Base-by-base conservation (phyloP, 2,329 filamentous ascomycete genomes). In the Hypomyces rosellus region DNA sequence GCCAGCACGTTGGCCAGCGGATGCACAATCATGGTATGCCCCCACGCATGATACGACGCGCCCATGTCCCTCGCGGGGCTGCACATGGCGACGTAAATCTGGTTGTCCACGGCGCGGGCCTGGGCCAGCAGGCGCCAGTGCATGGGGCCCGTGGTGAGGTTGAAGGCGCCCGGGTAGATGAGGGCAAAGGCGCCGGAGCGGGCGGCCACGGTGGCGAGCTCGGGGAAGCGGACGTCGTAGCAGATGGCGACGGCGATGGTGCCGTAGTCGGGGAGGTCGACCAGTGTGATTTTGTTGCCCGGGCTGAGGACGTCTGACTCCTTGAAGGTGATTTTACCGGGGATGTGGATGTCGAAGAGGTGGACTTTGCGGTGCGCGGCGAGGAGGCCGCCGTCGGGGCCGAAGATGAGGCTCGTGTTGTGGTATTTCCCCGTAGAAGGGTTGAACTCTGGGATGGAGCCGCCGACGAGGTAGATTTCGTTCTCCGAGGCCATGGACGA, bases 301-400 rank as follows among this genome's bases (percentile, higher is more conserved):
- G 92, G 84, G 18, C 81, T 86, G 34, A 99, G 78, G 37, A 96
- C 89, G 55, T 96, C 91, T 48, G 85, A 90, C 71, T 99, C 93
- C 56, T 81, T 81, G 72, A 99, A 99, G 12, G 74, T 85, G 67
- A 99, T 96, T 73, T 91, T 91, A 55, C 90, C 92, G 1, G 93
- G 93, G 56, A 99, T 97, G 67, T 95, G 86, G 61, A 99, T 99
- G 70, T 97, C 93, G 69, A 99, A 99, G 40, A 99, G 78, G 70
- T 99, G 93, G 40, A 93, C 84, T 73, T 99, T 99, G 60, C 93
- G 82, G 68, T 97, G 91, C 2, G 84, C 88, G 5, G 84, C 89
- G n/a, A 99, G 76, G 45, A 96, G 75, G n/a, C 77, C 67, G 4
- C 93, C 93, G 9, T 77, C 72, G 0, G 90, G 91, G 0, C 77